phyloP scores from a whole-genome alignment of 2,329 filamentous ascomycete species.

The Fusarium devonianum region DNA sequence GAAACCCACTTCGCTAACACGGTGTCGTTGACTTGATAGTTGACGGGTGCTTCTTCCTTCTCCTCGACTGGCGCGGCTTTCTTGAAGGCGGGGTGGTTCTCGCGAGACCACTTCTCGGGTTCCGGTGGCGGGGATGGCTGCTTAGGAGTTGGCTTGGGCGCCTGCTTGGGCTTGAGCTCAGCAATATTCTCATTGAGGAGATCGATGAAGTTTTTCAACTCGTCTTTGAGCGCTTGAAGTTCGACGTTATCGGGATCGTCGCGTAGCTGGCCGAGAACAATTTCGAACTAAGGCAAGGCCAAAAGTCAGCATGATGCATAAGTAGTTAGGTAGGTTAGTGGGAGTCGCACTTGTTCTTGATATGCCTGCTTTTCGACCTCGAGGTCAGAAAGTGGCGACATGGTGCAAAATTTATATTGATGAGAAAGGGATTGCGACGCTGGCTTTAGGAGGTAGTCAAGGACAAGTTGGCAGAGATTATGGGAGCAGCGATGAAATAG shows the following conservation, averaged over 20 bases:
- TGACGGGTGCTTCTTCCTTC: conserved; percentile 56
- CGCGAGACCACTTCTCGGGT: conserved; percentile 78
- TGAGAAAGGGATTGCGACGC: neutral
- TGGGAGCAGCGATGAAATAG: conserved; percentile 10
- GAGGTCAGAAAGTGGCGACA: conserved; percentile 50
- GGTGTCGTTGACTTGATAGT: conserved; percentile 86
- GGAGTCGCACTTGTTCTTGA: conserved; percentile 60
- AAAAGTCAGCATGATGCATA: conserved; percentile 25
- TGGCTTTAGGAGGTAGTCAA: neutral
- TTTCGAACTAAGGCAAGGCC: conserved; percentile 68
- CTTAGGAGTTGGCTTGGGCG: conserved; percentile 55
- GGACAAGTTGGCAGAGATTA: neutral
- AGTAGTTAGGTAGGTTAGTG: neutral
- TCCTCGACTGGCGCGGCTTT: conserved; percentile 60
- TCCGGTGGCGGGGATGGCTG: conserved; percentile 58
- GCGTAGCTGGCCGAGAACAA: conserved; percentile 76
- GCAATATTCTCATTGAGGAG: conserved; percentile 81
- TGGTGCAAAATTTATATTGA: conserved; percentile 15
- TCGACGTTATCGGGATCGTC: conserved; percentile 83
- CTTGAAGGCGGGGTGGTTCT: conserved; percentile 81
- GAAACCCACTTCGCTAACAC: conserved; percentile 91
- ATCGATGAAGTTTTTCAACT: conserved; percentile 82
- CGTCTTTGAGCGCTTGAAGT: conserved; percentile 76
- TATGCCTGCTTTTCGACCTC: conserved; percentile 63
- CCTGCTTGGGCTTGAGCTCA: conserved; percentile 69